phyloP scores from a whole-genome alignment of 495 filamentous ascomycete species.

The Amniculicola lignicola region DNA sequence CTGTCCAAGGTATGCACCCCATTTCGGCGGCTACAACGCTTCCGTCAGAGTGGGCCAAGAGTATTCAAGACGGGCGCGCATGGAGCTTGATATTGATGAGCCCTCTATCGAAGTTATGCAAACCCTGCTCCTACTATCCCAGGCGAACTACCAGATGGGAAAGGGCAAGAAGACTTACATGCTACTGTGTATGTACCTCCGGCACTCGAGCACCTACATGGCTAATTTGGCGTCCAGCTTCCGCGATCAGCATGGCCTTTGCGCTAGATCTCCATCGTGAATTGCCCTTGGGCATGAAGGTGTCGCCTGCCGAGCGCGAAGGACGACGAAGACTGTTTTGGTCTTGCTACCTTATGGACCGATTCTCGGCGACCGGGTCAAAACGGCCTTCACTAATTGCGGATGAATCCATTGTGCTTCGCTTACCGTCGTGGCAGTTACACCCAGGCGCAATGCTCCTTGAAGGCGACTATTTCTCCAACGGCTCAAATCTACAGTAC shows the following conservation, averaged over 20 bases:
- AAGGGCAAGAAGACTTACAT: constrained; percentile 82
- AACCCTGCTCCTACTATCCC: constrained; percentile 69
- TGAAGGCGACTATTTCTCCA: constrained; percentile 74
- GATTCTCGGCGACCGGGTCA: constrained; percentile 73
- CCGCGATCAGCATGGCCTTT: constrained; percentile 74
- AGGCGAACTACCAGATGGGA: constrained; percentile 71
- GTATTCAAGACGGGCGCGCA: constrained; percentile 62
- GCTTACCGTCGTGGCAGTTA: constrained; percentile 66
- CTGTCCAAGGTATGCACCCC: constrained; percentile 57
- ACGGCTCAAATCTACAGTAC: constrained; percentile 67
- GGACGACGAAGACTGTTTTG: constrained; percentile 74
- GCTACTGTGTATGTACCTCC: constrained; percentile 61
- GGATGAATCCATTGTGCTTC: constrained; percentile 69
- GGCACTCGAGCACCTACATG: constrained; percentile 15
- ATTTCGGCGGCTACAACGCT: constrained; percentile 58
- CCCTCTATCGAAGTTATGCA: constrained; percentile 74
- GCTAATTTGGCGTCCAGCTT: constrained; percentile 50
- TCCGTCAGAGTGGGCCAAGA: constrained; percentile 59
- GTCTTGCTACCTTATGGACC: constrained; percentile 79
- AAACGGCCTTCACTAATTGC: constrained; percentile 71
- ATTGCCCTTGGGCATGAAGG: constrained; percentile 54
- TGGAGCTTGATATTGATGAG: constrained; percentile 71
- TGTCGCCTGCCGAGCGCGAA: constrained; percentile 64
- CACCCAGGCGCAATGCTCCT: constrained; percentile 54
- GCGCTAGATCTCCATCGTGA: constrained; percentile 73